Evolutionary conservation across 352 stramenopile species (phyloP).

Genomic region (Globisporangium cederbergense): DNA sequence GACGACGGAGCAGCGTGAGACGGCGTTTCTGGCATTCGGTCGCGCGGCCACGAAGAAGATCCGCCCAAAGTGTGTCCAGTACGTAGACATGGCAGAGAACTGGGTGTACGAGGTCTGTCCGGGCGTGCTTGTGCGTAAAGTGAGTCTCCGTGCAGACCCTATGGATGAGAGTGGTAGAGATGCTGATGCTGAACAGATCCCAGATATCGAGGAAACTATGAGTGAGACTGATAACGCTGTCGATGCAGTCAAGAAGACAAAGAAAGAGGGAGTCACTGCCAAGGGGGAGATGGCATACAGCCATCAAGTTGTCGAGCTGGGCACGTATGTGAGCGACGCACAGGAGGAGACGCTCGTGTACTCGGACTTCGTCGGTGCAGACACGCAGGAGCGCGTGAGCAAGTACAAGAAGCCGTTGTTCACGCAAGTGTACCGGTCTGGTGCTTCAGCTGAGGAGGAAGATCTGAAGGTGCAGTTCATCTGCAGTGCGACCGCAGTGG

Average conservation of each 20-base stretch:
- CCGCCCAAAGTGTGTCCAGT: conserved; percentile 63
- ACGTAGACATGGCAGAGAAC: conserved; percentile 36
- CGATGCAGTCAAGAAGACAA: background rate
- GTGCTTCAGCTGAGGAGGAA: conserved; percentile 12
- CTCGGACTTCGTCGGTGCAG: conserved; percentile 40
- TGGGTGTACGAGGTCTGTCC: conserved; percentile 74
- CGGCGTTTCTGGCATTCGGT: conserved; percentile 42
- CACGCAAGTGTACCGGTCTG: conserved; percentile 47
- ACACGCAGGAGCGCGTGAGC: conserved; percentile 42
- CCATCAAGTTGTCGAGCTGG: conserved; percentile 39
- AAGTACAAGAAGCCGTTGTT: conserved; percentile 47
- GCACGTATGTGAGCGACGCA: conserved; percentile 31
- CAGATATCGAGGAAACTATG: background rate
- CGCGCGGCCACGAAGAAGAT: conserved; percentile 53
- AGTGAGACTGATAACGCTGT: conserved; percentile 4
- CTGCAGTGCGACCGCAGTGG: conserved; percentile 41
- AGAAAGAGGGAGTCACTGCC: background rate
- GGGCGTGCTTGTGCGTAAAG: conserved; percentile 48
- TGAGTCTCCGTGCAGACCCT: conserved; percentile 23
- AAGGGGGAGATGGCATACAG: background rate
- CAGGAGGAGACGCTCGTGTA: conserved; percentile 30
- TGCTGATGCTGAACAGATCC: background rate
- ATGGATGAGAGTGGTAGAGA: background rate
- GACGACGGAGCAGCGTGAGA: conserved; percentile 8
- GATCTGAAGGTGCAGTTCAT: conserved; percentile 68